These are phyloP conservation scores for Marasmius oreades DNA, from an alignment of 1,284 basidiomycete genomes.

Conservation along the genomic window DNA sequence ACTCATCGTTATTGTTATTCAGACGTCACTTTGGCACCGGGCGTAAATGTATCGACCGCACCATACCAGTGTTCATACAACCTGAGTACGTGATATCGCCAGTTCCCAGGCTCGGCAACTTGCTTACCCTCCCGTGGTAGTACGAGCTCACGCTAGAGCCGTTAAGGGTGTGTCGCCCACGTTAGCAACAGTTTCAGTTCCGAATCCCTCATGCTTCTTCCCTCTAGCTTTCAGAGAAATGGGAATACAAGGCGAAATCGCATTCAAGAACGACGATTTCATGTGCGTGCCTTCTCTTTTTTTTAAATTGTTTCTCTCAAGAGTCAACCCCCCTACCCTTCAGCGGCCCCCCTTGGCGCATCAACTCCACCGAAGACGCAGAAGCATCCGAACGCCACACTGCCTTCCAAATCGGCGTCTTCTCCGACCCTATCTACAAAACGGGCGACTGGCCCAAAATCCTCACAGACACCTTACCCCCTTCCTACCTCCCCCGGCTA, in stretches of 20 bases:
- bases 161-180: constrained; percentile 44
- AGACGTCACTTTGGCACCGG: constrained; percentile 37
- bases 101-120: not conserved
- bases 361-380: constrained; percentile 39
- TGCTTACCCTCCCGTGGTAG: constrained; percentile 21
- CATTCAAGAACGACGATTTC: constrained; percentile 46
- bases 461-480: constrained; percentile 40
- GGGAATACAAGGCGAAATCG: constrained; percentile 43
- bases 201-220: not conserved
- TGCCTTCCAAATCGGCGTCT: constrained; percentile 42
- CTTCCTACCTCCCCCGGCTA: constrained; percentile 40
- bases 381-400: constrained; percentile 42
- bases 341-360: constrained; percentile 42
- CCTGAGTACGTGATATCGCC: constrained; percentile 27
- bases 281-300: constrained; percentile 27
- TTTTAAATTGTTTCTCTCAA: not conserved
- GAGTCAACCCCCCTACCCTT: not conserved
- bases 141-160: constrained; percentile 44
- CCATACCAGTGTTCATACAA: constrained; percentile 42
- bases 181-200: not conserved
- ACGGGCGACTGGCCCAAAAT: constrained; percentile 47
- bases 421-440: constrained; percentile 40
- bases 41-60: constrained; percentile 37
- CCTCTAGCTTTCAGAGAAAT: constrained; percentile 39
- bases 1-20: not conserved